A percentile compares a stretch with the other conserved stretches of the same genome.
These are phyloP conservation scores for Hygrocybe coccinea DNA, from an alignment of 768 basidiomycete genomes.

Conservation along the genomic window DNA sequence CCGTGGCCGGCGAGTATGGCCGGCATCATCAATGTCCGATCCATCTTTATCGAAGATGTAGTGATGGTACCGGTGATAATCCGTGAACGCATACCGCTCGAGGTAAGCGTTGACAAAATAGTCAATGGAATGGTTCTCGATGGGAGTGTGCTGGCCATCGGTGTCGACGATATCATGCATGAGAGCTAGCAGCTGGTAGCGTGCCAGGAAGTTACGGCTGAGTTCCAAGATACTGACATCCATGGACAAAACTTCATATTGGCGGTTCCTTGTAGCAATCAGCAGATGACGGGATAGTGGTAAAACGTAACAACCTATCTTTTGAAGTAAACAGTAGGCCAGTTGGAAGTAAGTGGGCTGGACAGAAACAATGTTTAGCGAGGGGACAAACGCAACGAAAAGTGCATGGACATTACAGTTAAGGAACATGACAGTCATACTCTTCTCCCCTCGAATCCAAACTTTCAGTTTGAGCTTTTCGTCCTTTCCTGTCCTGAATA, in stretches of 20 bases:
- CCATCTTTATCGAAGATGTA: constrained; percentile 32
- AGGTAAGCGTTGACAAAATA: constrained; percentile 48
- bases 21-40: constrained; percentile 26
- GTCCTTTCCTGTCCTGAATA: constrained; percentile 6
- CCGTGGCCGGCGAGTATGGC: constrained; percentile 30
- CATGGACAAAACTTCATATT: constrained; percentile 44
- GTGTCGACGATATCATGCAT: constrained; percentile 42
- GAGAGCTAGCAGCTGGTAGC: constrained; percentile 44
- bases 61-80: constrained; percentile 30
- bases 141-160: constrained; percentile 29
- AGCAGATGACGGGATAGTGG: not conserved
- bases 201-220: constrained; percentile 48
- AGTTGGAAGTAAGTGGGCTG: not conserved
- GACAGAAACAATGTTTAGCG: not conserved
- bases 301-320: constrained; percentile 11
- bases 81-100: constrained; percentile 10
- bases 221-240: constrained; percentile 38
- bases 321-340: constrained; percentile 13
- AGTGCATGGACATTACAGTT: constrained; percentile 18
- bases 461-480: constrained; percentile 35
- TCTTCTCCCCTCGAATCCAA: constrained; percentile 39
- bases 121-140: constrained; percentile 40
- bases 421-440: constrained; percentile 35
- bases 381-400: not conserved
- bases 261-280: constrained; percentile 33